Evolutionary conservation across 1,284 basidiomycete genomes (phyloP).

Genomic region (Cutaneotrichosporon cavernicola): DNA sequence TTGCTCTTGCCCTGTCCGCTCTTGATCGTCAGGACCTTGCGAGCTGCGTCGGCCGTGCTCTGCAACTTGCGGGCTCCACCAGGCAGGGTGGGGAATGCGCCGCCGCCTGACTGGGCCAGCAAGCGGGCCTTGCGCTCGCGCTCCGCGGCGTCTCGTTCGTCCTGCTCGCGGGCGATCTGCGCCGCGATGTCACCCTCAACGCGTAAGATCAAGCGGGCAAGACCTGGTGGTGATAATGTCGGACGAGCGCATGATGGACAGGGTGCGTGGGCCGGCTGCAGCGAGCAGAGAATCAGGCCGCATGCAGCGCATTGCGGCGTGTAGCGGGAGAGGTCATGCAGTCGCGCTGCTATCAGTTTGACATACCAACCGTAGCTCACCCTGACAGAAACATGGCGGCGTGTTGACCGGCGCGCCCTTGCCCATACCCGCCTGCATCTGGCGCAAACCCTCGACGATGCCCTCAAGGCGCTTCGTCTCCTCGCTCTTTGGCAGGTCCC

Average conservation of each 20-base stretch:
- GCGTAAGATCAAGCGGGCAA: slow-evolving; percentile 42
- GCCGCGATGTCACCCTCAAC: slow-evolving; percentile 42
- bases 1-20: slow-evolving; percentile 22
- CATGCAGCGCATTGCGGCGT: slow-evolving; percentile 52
- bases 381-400: slow-evolving; percentile 53
- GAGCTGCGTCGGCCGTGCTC: slow-evolving; percentile 13
- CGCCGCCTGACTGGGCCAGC: slow-evolving; percentile 45
- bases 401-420: slow-evolving; percentile 27
- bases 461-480: slow-evolving; percentile 45
- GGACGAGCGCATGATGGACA: slow-evolving; percentile 52
- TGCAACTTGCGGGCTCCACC: slow-evolving; percentile 10
- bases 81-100: slow-evolving; percentile 47
- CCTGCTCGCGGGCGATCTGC: slow-evolving; percentile 41
- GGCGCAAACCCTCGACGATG: slow-evolving; percentile 34
- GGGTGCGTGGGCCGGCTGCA: slow-evolving; percentile 48
- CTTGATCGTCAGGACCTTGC: slow-evolving; percentile 28
- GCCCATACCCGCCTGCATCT: slow-evolving; percentile 36
- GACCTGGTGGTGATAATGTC: slow-evolving; percentile 36
- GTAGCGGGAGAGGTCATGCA: slow-evolving; percentile 50
- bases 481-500: slow-evolving; percentile 45
- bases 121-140: slow-evolving; percentile 33
- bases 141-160: slow-evolving; percentile 36
- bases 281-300: slow-evolving; percentile 48
- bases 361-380: slow-evolving; percentile 31
- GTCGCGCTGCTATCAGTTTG: slow-evolving; percentile 40